Evolutionary conservation across 2,329 filamentous ascomycete species (phyloP).

Genomic region (Malbranchea cinnamomea): DNA sequence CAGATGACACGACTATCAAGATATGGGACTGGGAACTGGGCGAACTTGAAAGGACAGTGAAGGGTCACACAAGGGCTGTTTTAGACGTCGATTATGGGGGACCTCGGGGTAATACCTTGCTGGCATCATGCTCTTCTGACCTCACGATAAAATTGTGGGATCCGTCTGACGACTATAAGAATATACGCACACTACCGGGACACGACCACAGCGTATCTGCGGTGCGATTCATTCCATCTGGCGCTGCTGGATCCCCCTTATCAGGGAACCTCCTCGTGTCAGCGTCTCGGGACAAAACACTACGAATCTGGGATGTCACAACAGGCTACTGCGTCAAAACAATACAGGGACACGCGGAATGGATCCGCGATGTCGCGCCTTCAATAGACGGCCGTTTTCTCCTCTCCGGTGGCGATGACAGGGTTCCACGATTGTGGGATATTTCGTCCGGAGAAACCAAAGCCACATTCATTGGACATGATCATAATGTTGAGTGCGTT

Average conservation of each 20-base stretch:
- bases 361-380: conserved; percentile 79
- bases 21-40: conserved; percentile 96
- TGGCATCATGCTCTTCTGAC: conserved; percentile 76
- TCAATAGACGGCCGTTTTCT: conserved; percentile 73
- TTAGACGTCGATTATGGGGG: conserved; percentile 84
- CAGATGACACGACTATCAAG: conserved; percentile 87
- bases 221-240: conserved; percentile 75
- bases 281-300: conserved; percentile 68
- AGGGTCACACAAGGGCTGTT: conserved; percentile 81
- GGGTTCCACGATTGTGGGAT: conserved; percentile 74
- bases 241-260: conserved; percentile 60
- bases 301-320: conserved; percentile 84
- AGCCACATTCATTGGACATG: conserved; percentile 68
- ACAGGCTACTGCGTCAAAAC: conserved; percentile 89
- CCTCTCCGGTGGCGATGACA: conserved; percentile 68
- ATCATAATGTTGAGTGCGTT: conserved; percentile 75
- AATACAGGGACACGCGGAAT: conserved; percentile 70
- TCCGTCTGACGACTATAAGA: conserved; percentile 83
- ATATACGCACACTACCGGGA: conserved; percentile 76
- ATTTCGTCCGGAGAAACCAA: conserved; percentile 61
- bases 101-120: conserved; percentile 59
- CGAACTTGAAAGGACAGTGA: conserved; percentile 77
- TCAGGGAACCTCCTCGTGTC: conserved; percentile 75
- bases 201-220: conserved; percentile 87
- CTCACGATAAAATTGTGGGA: conserved; percentile 94